A percentile compares a stretch with the other conserved stretches of the same genome.
These are phyloP conservation scores for Lantana camara DNA, from an alignment of 257 asterid species.

Conservation along the genomic window DNA sequence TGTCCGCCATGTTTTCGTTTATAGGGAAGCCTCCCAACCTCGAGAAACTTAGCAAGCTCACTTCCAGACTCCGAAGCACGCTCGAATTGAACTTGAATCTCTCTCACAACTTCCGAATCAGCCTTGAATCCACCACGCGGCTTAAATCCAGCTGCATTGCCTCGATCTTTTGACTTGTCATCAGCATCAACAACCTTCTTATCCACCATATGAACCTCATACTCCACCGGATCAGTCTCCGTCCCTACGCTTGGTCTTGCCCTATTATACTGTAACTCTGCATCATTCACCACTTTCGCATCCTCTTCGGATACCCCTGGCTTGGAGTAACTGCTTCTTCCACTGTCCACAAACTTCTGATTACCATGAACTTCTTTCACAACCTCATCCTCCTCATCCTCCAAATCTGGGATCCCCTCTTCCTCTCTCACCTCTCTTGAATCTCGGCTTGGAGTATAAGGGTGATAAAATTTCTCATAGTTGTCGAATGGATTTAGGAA, in stretches of 20 bases:
- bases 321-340: conserved; percentile 56
- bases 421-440: conserved; percentile 90
- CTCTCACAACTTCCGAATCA: conserved; percentile 75
- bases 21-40: conserved; percentile 85
- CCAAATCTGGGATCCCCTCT: conserved; percentile 97
- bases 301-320: conserved; percentile 46
- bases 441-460: conserved; percentile 73
- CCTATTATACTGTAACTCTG: conserved; percentile 54
- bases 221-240: conserved; percentile 75
- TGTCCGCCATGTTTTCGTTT: conserved; percentile 71
- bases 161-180: conserved; percentile 52
- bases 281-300: conserved; percentile 39
- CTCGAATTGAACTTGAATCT: conserved; percentile 78
- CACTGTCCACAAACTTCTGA: conserved; percentile 65
- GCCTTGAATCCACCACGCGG: conserved; percentile 64
- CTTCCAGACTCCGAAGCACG: conserved; percentile 75
- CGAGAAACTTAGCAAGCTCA: conserved; percentile 78
- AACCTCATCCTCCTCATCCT: conserved; percentile 82
- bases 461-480: conserved; percentile 62
- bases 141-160: conserved; percentile 55
- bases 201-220: conserved; percentile 86
- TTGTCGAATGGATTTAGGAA: conserved; percentile 86
- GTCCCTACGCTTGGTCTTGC: conserved; percentile 49
- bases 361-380: conserved; percentile 86
- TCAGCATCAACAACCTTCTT: conserved; percentile 73